A percentile compares a stretch with the other conserved stretches of the same genome.
Conservation (phyloP, 2,329 filamentous ascomycete species). For the Hypoxylon sp. region DNA sequence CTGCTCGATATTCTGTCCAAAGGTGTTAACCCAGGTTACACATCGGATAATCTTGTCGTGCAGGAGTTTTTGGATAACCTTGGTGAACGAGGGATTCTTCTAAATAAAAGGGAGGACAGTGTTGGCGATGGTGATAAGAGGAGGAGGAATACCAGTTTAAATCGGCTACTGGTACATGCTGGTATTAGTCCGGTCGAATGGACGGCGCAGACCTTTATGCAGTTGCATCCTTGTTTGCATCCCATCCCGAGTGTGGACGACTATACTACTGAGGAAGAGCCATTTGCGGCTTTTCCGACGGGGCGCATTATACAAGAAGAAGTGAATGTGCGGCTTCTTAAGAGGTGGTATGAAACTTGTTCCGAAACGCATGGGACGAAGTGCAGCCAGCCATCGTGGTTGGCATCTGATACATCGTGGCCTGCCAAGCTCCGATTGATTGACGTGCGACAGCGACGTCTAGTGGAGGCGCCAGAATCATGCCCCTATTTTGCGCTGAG, state of each 20-base stretch:
- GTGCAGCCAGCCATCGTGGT: constrained; percentile 35
- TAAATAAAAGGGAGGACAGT: not conserved
- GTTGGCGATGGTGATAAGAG: not conserved
- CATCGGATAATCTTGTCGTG: not conserved
- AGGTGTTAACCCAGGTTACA: constrained; percentile 1
- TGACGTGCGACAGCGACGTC: constrained; percentile 31
- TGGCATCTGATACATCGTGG: constrained; percentile 25
- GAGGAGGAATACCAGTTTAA: constrained; percentile 29
- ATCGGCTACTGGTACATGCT: constrained; percentile 30
- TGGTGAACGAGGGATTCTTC: not conserved
- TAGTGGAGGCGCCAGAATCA: constrained; percentile 29
- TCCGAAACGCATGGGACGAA: constrained; percentile 20
- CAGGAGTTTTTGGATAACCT: constrained; percentile 11
- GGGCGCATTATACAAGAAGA: constrained; percentile 25
- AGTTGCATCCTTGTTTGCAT: constrained; percentile 44
- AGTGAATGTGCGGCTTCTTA: constrained; percentile 36
- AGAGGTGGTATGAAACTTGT: constrained; percentile 34
- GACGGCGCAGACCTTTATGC: constrained; percentile 39
- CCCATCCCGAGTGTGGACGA: constrained; percentile 40
- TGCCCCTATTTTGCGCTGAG: constrained; percentile 42
- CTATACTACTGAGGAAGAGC: constrained; percentile 22
- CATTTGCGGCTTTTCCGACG: constrained; percentile 39
- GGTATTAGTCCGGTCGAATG: constrained; percentile 30
- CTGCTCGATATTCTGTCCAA: constrained; percentile 19
- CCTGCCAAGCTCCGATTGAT: constrained; percentile 34